Evolutionary conservation across 2,329 filamentous ascomycete genomes (phyloP).

Genomic region (Xylaria sp.): DNA sequence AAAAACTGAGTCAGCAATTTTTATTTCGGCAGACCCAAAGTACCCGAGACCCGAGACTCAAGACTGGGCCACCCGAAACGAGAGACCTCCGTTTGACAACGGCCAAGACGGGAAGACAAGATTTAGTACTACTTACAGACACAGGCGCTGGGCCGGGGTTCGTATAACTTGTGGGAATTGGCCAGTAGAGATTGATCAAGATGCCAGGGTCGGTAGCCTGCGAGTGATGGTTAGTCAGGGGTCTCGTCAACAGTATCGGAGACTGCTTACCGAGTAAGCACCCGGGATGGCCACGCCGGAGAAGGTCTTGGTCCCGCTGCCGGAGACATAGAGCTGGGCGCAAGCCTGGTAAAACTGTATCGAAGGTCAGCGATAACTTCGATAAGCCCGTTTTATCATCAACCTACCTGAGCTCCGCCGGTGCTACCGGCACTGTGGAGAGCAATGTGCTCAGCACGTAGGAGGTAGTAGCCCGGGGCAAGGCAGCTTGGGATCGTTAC

Average conservation of each 20-base stretch:
- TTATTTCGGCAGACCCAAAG: not conserved
- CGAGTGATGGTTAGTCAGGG: not conserved
- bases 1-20: slow-evolving; percentile 28
- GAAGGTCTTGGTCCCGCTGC: slow-evolving; percentile 48
- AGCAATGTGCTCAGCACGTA: slow-evolving; percentile 52
- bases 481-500: slow-evolving; percentile 50
- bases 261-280: slow-evolving; percentile 42
- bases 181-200: slow-evolving; percentile 45
- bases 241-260: not conserved
- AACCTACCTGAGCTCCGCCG: slow-evolving; percentile 47
- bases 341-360: slow-evolving; percentile 50
- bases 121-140: slow-evolving; percentile 27
- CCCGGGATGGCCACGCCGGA: slow-evolving; percentile 46
- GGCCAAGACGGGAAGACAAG: not conserved
- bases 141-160: slow-evolving; percentile 43
- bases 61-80: not conserved
- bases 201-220: slow-evolving; percentile 46
- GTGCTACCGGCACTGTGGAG: slow-evolving; percentile 47
- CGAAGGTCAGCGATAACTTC: slow-evolving; percentile 11
- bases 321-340: slow-evolving; percentile 48
- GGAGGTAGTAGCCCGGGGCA: slow-evolving; percentile 51
- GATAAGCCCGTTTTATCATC: not conserved
- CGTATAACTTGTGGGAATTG: slow-evolving; percentile 46
- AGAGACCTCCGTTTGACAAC: not conserved
- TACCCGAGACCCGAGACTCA: not conserved